These are phyloP conservation scores for Glycine tomentella DNA, from an alignment of 306 rosid species.

Conservation along the genomic window DNA sequence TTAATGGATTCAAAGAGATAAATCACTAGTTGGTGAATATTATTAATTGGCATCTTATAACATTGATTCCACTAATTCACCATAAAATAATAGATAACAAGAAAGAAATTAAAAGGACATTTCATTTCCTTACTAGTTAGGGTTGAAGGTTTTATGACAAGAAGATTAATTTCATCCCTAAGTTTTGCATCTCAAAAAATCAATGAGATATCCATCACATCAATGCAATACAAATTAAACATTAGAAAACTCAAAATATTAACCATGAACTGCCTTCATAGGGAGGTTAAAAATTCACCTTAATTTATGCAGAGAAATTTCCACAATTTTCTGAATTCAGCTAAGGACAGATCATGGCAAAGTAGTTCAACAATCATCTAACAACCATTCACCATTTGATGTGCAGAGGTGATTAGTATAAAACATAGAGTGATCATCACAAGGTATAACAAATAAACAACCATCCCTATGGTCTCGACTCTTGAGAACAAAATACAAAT, in stretches of 20 bases:
- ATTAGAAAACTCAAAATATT: conserved; percentile 24
- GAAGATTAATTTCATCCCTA: background rate
- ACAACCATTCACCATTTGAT: background rate
- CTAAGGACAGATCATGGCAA: conserved; percentile 12
- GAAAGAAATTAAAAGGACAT: conserved; percentile 14
- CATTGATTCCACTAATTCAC: background rate
- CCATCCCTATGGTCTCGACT: conserved; percentile 2
- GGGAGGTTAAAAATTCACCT: background rate
- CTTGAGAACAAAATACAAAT: conserved; percentile 30
- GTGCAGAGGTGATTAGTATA: conserved; percentile 4
- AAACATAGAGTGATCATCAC: background rate
- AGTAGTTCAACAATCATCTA: conserved; percentile 30
- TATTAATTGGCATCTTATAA: conserved; percentile 7
- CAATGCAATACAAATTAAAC: conserved; percentile 18
- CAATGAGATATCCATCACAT: conserved; percentile 19
- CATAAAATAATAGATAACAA: conserved; percentile 22
- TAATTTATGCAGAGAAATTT: conserved; percentile 8
- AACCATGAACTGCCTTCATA: background rate
- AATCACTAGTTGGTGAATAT: background rate
- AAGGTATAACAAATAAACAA: conserved; percentile 12
- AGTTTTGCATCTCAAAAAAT: conserved; percentile 30
- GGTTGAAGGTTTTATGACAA: conserved; percentile 2
- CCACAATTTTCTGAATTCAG: conserved; percentile 21
- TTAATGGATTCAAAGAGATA: conserved; percentile 8
- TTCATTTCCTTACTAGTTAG: conserved; percentile 30